Evolutionary conservation across 1,284 basidiomycete genomes (phyloP), one percentile per base, ranked within the genome.

Genomic region (Sanguinoderma infundibulare): DNA sequence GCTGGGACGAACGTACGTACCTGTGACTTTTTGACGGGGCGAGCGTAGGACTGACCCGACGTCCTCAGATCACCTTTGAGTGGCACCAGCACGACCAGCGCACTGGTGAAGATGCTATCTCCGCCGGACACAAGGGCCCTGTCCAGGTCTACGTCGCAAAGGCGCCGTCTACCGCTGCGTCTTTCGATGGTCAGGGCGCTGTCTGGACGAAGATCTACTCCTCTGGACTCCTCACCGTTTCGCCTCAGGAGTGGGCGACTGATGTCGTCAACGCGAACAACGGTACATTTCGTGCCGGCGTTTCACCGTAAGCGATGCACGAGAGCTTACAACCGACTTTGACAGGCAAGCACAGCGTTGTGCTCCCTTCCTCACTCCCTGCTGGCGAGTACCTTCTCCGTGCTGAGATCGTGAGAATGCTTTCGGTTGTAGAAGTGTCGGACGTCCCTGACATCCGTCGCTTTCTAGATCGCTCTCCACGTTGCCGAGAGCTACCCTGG

Each of bases 141-240:
- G 81, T 83, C 6, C 78, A 78, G 58, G 81, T 84, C 6, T 84
- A 81, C 67, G 74, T 83, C 57, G 82, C 82, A 51, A 82, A 83
- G 65, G 81, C 81, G 7, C 79, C 81, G 1, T 77, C 78, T 1
- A 76, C 78, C 6, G 81, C 77, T 4, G 78, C 77, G 0, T 64
- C 76, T 0, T 83, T 81, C 69, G 68, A 82, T 60, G 81, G 79
- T 15, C 80, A 79, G 61, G 82, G 79, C 35, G 64, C 78, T n/a
- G 80, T 83, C 32, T 84, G 82, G 80, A 82, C 81, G 44, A 83
- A 83, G 76, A 80, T 84, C 35, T 83, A 83, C 67, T 75, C 78
- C 3, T 79, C 80, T 40, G 81, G 81, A n/a, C 75, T 83, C 34
- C 58, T 82, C 35, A 73, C 78, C 57, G 60, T 79, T 3, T 70